These are phyloP conservation scores for Phytophthora boehmeriae DNA, from an alignment of 352 stramenopile genomes.

Conservation along the genomic window DNA sequence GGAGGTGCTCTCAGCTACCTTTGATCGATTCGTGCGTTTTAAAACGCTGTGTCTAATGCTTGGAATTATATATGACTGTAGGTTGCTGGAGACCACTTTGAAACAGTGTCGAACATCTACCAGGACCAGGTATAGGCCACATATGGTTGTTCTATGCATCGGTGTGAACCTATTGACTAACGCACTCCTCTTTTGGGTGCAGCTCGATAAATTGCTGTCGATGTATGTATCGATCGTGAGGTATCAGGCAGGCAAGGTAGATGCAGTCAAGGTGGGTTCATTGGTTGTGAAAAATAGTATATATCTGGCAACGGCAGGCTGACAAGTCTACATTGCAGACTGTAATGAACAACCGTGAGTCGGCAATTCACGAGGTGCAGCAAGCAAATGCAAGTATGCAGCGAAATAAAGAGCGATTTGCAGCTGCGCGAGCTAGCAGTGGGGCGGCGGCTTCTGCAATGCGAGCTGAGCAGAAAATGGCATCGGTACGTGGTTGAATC, in stretches of 20 bases:
- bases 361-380: conserved; percentile 85
- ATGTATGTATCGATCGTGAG: conserved; percentile 89
- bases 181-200: conserved; percentile 2
- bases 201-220: conserved; percentile 83
- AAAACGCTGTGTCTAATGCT: background rate
- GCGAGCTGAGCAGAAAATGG: conserved; percentile 89
- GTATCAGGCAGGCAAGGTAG: conserved; percentile 86
- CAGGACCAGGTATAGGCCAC: conserved; percentile 71
- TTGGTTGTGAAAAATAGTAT: background rate
- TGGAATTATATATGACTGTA: conserved; percentile 20
- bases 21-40: background rate
- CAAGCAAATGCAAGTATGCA: conserved; percentile 91
- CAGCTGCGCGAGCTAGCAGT: conserved; percentile 82
- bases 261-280: conserved; percentile 76
- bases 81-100: conserved; percentile 80
- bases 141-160: background rate
- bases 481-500: conserved; percentile 49
- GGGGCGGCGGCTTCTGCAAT: conserved; percentile 85
- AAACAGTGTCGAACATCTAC: conserved; percentile 86
- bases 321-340: conserved; percentile 44
- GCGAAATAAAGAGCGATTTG: conserved; percentile 89
- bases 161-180: conserved; percentile 1
- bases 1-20: conserved; percentile 39
- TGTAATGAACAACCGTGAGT: conserved; percentile 88
- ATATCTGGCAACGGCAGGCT: background rate